Evolutionary conservation across 2,329 filamentous ascomycete species (phyloP), one percentile per base, ranked within the genome.

Genomic region (Chaetomiaceae sp.): DNA sequence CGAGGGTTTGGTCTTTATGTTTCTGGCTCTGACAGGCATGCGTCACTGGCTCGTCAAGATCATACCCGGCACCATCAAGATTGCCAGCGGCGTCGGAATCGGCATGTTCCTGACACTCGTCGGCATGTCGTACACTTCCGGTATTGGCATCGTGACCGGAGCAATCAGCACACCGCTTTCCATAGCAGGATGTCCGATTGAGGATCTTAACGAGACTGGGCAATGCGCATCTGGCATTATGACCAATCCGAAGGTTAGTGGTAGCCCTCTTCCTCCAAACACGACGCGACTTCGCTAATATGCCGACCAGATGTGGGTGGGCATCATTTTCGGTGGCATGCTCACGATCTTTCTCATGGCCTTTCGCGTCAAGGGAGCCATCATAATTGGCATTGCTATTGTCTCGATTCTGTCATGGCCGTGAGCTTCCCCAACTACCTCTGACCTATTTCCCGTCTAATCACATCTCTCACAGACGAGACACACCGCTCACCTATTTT

Each of bases 131-230:
- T 94, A 94, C 66, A 85, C 83, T 20, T 84, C 87, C 41, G 90
- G 90, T 51, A 91, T 96, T 62, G 90, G 90, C 14, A 78, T 88
- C 29, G 84, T 95, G 56, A 90, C 87, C 0, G 89, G 89, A 25
- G 81, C 81, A 11, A 68, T 67, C 20, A 75, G 79, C 1, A 90
- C 88, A 0, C 90, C 90, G 0, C 75, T 94, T 27, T 80, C 89
- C 32, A 76, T 95, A 40, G 90, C 82, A 1, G 90, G 90, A 4
- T 95, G 90, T 61, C 76, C 80, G 0, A 63, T 75, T 0, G 75
- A 84, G 42, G 75, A 75, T 45, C 70, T 81, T 18, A 68, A 80
- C 2, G 58, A 64, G 5, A 75, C 69, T 1, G 78, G 77, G 14
- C 72, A 77, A 60, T 86, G 82, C 58, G 64, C 70, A 4, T 73